These are phyloP conservation scores for Coemansia sp. DNA, from an alignment of 371 early-diverging fungal species.

Conservation along the genomic window DNA sequence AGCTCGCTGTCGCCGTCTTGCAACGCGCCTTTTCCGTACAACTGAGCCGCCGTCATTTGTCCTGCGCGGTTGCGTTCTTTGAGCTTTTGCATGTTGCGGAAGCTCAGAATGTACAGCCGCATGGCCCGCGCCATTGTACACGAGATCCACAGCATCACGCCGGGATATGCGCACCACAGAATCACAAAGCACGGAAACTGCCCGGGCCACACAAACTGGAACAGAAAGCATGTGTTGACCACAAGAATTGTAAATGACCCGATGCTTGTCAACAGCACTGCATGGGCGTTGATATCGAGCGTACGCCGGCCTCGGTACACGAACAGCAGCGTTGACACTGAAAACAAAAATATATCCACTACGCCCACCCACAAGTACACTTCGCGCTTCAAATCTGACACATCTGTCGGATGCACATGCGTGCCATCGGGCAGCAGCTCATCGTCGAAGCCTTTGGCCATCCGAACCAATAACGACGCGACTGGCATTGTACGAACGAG, in stretches of 20 bases:
- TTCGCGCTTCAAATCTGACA: constrained; percentile 15
- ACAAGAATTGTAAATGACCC: constrained; percentile 49
- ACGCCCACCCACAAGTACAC: constrained; percentile 50
- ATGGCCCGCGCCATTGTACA: constrained; percentile 54
- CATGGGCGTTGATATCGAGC: constrained; percentile 50
- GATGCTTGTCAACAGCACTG: constrained; percentile 49
- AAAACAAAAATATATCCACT: constrained; percentile 40
- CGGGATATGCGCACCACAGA: constrained; percentile 52
- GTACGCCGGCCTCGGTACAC: constrained; percentile 50
- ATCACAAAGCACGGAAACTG: constrained; percentile 53
- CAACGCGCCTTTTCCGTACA: constrained; percentile 46
- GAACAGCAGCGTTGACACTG: constrained; percentile 40
- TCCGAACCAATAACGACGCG: not conserved
- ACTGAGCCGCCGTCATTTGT: constrained; percentile 50
- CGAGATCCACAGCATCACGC: constrained; percentile 53
- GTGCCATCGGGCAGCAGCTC: constrained; percentile 34
- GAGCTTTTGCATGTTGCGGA: constrained; percentile 50
- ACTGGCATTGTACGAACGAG: constrained; percentile 9
- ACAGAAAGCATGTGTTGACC: constrained; percentile 51
- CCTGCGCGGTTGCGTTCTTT: constrained; percentile 49
- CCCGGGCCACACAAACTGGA: constrained; percentile 52
- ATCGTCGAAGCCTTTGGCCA: constrained; percentile 3
- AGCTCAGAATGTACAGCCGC: constrained; percentile 51
- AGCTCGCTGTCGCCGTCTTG: constrained; percentile 20
- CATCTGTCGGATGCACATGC: constrained; percentile 20